Evolutionary conservation across 2,329 filamentous ascomycete species (phyloP).

Genomic region (Trichoderma sp.): DNA sequence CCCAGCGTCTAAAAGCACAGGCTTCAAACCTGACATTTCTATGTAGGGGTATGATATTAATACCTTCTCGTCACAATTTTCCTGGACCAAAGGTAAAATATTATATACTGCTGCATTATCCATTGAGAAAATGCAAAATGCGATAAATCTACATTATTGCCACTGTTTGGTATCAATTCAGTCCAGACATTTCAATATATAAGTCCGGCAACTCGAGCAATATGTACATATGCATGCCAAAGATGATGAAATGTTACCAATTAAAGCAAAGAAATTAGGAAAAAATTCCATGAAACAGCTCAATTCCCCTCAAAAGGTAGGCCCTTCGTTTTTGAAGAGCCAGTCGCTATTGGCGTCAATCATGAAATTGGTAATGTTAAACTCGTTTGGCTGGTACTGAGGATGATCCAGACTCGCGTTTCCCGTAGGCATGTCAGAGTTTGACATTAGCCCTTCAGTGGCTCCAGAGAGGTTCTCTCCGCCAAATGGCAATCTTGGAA

Average conservation of each 20-base stretch:
- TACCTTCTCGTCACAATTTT: background rate
- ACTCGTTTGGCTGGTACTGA: conserved; percentile 52
- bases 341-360: conserved; percentile 71
- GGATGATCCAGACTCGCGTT: conserved; percentile 26
- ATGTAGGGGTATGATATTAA: background rate
- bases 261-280: background rate
- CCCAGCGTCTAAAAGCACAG: background rate
- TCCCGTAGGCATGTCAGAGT: conserved; percentile 29
- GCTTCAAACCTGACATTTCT: background rate
- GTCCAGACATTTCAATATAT: background rate
- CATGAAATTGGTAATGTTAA: conserved; percentile 77
- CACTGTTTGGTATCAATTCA: background rate
- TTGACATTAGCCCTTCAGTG: conserved; percentile 23
- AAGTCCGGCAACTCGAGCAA: background rate
- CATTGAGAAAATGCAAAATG: background rate
- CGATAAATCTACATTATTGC: background rate
- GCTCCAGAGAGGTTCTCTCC: conserved; percentile 33
- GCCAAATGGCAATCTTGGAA: conserved; percentile 65
- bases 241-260: background rate
- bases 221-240: background rate
- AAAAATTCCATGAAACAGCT: background rate
- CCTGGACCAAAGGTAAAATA: background rate
- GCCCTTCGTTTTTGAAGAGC: conserved; percentile 59
- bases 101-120: background rate
- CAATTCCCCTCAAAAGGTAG: conserved; percentile 26